Conservation (phyloP, 768 basidiomycete genomes). For the Psilocybe sp. region DNA sequence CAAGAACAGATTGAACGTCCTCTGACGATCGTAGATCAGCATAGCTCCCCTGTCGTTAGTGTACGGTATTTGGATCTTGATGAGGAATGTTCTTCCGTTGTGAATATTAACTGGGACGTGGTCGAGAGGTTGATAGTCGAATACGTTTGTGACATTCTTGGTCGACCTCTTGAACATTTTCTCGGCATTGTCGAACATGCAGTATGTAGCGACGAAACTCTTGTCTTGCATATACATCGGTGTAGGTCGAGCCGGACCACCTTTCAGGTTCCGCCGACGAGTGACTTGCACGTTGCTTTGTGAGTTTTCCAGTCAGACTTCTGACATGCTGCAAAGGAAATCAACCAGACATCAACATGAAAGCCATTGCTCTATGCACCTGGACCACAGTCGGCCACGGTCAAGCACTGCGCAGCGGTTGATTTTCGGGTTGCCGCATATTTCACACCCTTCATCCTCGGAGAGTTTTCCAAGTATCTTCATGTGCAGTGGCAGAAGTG, state of each 20-base stretch:
- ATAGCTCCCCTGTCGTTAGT: slow-evolving; percentile 13
- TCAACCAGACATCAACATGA: neutral
- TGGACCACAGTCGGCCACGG: no score
- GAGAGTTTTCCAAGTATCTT: no score
- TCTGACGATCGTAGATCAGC: slow-evolving; percentile 39
- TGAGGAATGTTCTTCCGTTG: slow-evolving; percentile 31
- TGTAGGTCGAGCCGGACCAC: slow-evolving; percentile 22
- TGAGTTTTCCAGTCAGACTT: slow-evolving; percentile 37
- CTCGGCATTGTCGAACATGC: neutral
- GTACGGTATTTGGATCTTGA: slow-evolving; percentile 35
- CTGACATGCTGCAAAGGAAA: slow-evolving; percentile 32
- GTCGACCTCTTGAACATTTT: neutral
- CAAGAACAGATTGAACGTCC: slow-evolving; percentile 22
- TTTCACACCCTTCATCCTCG: no score
- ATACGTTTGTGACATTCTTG: neutral
- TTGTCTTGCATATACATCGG: no score
- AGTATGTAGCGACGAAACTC: no score
- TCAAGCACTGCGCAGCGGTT: no score
- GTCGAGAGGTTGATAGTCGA: neutral
- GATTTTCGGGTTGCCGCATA: no score
- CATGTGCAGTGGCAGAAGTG: no score
- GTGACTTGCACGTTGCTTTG: slow-evolving; percentile 31
- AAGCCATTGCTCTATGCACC: no score
- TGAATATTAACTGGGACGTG: slow-evolving; percentile 27
- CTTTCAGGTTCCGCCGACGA: slow-evolving; percentile 37